Percentiles rank a stretch among this genome's conserved stretches.
phyloP scores from a whole-genome alignment of 345 rosid species.

The Citrus trifoliata region DNA sequence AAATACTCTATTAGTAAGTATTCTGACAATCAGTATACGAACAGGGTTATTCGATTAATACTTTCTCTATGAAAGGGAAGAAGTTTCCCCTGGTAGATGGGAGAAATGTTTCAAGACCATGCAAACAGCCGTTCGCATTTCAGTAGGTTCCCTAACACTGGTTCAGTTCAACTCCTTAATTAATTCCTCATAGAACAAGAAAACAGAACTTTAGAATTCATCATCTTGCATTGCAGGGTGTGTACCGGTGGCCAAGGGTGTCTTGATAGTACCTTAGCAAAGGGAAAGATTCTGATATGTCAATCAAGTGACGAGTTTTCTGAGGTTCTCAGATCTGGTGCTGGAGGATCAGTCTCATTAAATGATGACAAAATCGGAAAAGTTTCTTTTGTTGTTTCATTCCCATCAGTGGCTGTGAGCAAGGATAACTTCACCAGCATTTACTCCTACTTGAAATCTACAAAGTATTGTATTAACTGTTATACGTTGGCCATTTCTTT shows the following conservation, averaged over 20 bases:
- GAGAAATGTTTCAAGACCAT: too few relatives aligned
- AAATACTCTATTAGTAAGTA: neutral
- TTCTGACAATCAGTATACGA: neutral
- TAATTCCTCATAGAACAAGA: too few relatives aligned
- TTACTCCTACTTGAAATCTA: conserved; percentile 27
- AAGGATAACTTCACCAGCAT: neutral
- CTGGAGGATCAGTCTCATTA: conserved; percentile 24
- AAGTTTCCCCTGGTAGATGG: conserved; percentile 30
- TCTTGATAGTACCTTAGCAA: conserved; percentile 25
- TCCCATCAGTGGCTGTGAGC: conserved; percentile 20
- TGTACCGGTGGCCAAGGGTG: conserved; percentile 18
- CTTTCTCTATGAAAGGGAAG: conserved; percentile 21
- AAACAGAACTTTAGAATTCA: neutral
- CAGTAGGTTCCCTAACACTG: too few relatives aligned
- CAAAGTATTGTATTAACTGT: conserved; percentile 1
- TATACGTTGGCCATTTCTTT: neutral
- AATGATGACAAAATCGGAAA: neutral
- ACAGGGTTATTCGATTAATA: conserved; percentile 40
- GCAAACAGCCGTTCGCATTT: too few relatives aligned
- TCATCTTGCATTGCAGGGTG: conserved; percentile 20
- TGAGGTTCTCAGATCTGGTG: conserved; percentile 22
- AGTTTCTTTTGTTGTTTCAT: conserved; percentile 11
- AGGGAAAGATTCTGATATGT: conserved; percentile 40
- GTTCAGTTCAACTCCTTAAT: too few relatives aligned
- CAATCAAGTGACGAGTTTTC: neutral